These are phyloP conservation scores for Gossypium thurberi DNA, from an alignment of 345 rosid species.

Conservation along the genomic window DNA sequence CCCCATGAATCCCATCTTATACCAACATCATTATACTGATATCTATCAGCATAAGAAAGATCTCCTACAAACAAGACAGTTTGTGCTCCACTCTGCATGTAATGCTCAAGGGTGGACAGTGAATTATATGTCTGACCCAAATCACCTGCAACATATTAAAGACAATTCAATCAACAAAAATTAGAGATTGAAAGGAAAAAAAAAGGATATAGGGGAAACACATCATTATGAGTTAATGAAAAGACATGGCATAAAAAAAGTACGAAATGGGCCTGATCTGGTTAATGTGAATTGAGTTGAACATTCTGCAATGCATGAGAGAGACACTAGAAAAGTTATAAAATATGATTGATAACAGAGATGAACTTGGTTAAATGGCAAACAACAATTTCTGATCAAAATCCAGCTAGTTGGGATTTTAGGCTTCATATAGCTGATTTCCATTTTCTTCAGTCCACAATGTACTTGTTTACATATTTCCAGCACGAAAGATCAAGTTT, in stretches of 20 bases:
- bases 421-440: not conserved
- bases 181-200: not conserved
- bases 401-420: not conserved
- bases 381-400: not conserved
- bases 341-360: not conserved
- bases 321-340: not conserved
- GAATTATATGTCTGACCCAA: slow-evolving; percentile 96
- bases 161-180: not conserved
- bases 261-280: not conserved
- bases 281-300: not conserved
- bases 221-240: not conserved
- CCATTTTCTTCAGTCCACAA: not conserved
- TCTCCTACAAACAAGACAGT: slow-evolving; percentile 86
- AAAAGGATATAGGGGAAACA: not conserved
- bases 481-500: not conserved
- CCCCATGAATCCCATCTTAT: slow-evolving; percentile 94
- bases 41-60: slow-evolving; percentile 93
- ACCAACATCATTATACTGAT: slow-evolving; percentile 69
- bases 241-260: not conserved
- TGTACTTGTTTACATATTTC: not conserved
- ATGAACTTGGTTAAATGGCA: not conserved
- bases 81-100: slow-evolving; percentile 76
- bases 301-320: not conserved
- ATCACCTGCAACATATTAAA: slow-evolving; percentile 54
- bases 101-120: slow-evolving; percentile 79